Base-by-base conservation (phyloP, 768 basidiomycete genomes). In the Chiua virens region DNA sequence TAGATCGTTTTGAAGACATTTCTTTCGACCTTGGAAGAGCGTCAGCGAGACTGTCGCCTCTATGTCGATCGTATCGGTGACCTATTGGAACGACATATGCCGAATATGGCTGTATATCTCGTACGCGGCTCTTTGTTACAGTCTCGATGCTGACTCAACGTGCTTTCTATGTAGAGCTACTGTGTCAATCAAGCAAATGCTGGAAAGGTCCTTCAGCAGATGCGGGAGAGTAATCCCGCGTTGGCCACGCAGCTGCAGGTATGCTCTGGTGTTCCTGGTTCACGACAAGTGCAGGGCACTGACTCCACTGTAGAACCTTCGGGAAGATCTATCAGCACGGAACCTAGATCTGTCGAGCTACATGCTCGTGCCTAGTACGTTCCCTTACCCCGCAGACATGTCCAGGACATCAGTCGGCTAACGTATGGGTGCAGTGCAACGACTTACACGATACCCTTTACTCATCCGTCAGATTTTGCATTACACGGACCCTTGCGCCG, bases 51-150 rank as follows among this genome's bases (percentile, higher is more conserved):
- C 9, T 93, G 90, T 59, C 76, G 96, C n/a, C 71, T 99, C 28
- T 99, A 98, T 61, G 76, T 98, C 22, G 91, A 95, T 67, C 77
- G 73, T 21, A 87, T 98, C 30, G 93, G 92, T 2, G 95, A 98
- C 65, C 80, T 97, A 47, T 68, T 98, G 32, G 71, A 85, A 40
- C 76, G 68, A 34, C 83, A 94, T 63, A 82, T 96, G 69, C 75
- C 82, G 0, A 82, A 85, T 56, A 89, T 96, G 83, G 75, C 70
- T 8, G 79, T 87, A 17, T 98, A 98, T 63, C 82, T 86, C 79
- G 92, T 88, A 48, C 35, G 79, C 38, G 8, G 8, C 13, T 11
- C 5, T 13, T 14, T 32, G 8, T 15, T 14, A 9, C 15, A 23
- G 21, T 20, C 14, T 18, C 18, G n/a, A 1, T 14, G 21, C 37